phyloP scores from a whole-genome alignment of 169 alveolate genomes.

The Miamiensis avidus region DNA sequence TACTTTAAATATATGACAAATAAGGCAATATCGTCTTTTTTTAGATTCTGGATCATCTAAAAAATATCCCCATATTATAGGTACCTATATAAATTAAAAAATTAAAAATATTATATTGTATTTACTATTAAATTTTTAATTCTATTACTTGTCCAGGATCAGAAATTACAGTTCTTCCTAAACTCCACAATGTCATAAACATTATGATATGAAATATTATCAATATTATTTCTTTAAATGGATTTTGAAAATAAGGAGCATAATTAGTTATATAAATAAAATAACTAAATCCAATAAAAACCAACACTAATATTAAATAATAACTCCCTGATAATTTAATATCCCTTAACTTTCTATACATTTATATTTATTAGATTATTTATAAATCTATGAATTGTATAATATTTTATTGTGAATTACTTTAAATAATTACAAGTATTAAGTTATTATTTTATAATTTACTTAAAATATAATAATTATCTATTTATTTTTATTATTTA shows the following conservation, averaged over 20 bases:
- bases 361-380: too few relatives aligned
- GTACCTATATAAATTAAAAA: too few relatives aligned
- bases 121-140: too few relatives aligned
- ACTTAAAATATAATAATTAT: too few relatives aligned
- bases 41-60: conserved; percentile 78
- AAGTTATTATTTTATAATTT: too few relatives aligned
- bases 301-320: not conserved
- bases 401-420: too few relatives aligned
- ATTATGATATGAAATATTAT: not conserved
- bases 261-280: too few relatives aligned
- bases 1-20: conserved; percentile 64
- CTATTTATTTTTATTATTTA: too few relatives aligned
- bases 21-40: conserved; percentile 77
- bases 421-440: too few relatives aligned
- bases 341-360: not conserved
- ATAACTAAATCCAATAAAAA: not conserved
- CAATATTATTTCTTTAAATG: not conserved
- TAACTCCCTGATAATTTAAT: not conserved
- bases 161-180: not conserved
- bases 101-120: too few relatives aligned
- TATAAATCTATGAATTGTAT: too few relatives aligned
- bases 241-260: not conserved
- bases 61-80: conserved; percentile 83
- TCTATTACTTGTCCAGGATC: not conserved
- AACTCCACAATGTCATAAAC: not conserved